Conservation (phyloP, 805 yeast genomes). For the Kuraishia borneana region DNA sequence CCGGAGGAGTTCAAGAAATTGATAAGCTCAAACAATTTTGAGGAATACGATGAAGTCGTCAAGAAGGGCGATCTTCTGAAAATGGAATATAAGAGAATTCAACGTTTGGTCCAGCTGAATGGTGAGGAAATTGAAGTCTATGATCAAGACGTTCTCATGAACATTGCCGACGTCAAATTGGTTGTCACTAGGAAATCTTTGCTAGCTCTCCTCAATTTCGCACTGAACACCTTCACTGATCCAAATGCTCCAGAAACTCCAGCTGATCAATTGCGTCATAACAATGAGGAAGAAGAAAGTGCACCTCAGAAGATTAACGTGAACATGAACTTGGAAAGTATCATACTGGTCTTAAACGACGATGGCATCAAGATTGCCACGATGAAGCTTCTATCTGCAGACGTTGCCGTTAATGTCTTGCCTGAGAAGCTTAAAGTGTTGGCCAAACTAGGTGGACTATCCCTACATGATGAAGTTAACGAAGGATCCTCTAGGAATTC, state of each 20-base stretch:
- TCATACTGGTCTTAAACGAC: slow-evolving; percentile 68
- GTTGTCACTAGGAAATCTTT: slow-evolving; percentile 70
- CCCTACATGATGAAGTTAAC: slow-evolving; percentile 65
- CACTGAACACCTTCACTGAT: slow-evolving; percentile 79
- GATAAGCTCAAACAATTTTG: slow-evolving; percentile 48
- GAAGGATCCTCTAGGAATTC: slow-evolving; percentile 52
- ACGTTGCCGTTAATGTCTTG: slow-evolving; percentile 48
- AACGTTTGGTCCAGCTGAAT: slow-evolving; percentile 45
- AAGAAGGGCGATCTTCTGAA: slow-evolving; percentile 40
- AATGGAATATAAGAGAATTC: slow-evolving; percentile 45
- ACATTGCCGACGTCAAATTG: slow-evolving; percentile 68
- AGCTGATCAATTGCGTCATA: slow-evolving; percentile 62
- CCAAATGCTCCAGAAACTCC: slow-evolving; percentile 63
- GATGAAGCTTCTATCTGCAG: slow-evolving; percentile 62
- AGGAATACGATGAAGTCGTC: slow-evolving; percentile 22
- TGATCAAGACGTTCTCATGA: slow-evolving; percentile 66
- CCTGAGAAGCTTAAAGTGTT: slow-evolving; percentile 70
- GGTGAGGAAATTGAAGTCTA: slow-evolving; percentile 49
- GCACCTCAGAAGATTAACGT: slow-evolving; percentile 72
- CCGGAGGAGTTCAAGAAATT: slow-evolving; percentile 56
- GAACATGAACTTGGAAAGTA: slow-evolving; percentile 56
- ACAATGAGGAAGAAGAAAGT: slow-evolving; percentile 42
- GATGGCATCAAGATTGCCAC: slow-evolving; percentile 79
- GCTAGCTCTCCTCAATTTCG: slow-evolving; percentile 68
- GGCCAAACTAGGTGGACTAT: slow-evolving; percentile 68